phyloP scores from a whole-genome alignment of 148 eudicot species.

The Silene conica region DNA sequence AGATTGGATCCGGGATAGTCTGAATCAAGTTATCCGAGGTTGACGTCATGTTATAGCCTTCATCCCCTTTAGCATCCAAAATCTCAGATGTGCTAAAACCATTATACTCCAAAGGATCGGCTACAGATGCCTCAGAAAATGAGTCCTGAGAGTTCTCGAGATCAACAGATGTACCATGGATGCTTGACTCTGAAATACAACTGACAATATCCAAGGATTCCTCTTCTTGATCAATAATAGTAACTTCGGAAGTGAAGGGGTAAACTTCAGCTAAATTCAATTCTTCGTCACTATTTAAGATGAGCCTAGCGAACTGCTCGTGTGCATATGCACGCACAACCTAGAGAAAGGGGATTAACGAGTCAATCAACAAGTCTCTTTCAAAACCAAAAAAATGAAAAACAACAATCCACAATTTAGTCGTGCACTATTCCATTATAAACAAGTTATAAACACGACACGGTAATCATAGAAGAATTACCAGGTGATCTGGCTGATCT shows the following conservation, averaged over 20 bases:
- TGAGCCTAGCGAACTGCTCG: slow-evolving; percentile 95
- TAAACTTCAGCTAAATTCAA: slow-evolving; percentile 53
- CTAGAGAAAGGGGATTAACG: slow-evolving; percentile 45
- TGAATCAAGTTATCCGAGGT: slow-evolving; percentile 36
- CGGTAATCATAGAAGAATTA: slow-evolving; percentile 17
- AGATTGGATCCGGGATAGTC: slow-evolving; percentile 55
- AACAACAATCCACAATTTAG: background rate
- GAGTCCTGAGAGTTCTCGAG: slow-evolving; percentile 27
- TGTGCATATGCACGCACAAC: slow-evolving; percentile 95
- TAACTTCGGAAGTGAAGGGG: slow-evolving; percentile 56
- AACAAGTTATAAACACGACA: too few species aligned
- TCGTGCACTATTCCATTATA: background rate
- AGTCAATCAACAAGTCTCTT: background rate
- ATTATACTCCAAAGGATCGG: slow-evolving; percentile 23
- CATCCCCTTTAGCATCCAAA: slow-evolving; percentile 28
- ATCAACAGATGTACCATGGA: slow-evolving; percentile 38
- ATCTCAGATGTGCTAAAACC: slow-evolving; percentile 30
- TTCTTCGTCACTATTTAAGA: slow-evolving; percentile 65
- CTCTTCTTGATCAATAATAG: slow-evolving; percentile 59
- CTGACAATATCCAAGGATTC: slow-evolving; percentile 65
- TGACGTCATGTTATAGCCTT: slow-evolving; percentile 28
- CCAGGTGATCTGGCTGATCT: slow-evolving; percentile 89
- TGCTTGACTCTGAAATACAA: slow-evolving; percentile 45
- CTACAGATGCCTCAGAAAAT: slow-evolving; percentile 30
- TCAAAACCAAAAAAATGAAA: background rate